Evolutionary conservation across 176 grass and related monocot genomes (phyloP).

Genomic region (Eleusine coracana): DNA sequence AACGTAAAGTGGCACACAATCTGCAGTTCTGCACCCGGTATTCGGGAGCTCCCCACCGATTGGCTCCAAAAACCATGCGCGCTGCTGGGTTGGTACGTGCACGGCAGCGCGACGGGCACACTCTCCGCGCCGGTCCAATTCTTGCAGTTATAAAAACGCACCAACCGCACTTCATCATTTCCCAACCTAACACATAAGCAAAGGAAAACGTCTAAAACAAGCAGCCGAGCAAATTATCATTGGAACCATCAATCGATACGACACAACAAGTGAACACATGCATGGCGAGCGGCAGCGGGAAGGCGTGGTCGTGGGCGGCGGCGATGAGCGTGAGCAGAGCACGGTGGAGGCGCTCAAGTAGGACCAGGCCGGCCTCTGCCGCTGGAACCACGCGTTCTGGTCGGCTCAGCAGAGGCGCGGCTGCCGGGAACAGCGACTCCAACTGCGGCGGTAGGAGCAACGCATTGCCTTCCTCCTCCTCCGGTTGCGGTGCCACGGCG

Average conservation of each 20-base stretch:
- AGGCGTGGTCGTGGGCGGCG: constrained; percentile 43
- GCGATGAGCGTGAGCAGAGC: constrained; percentile 44
- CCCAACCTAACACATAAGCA: no score
- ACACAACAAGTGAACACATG: neutral
- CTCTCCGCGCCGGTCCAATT: neutral
- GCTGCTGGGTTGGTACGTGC: neutral
- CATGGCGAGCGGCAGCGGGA: constrained; percentile 1
- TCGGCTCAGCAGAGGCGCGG: constrained; percentile 35
- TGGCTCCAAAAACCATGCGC: constrained; percentile 38
- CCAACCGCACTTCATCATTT: no score
- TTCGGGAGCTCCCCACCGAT: constrained; percentile 39
- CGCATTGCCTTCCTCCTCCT: neutral
- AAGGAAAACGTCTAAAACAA: no score
- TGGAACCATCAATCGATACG: no score
- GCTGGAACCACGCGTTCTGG: constrained; percentile 59
- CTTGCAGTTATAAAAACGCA: no score
- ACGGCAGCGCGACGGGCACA: constrained; percentile 34
- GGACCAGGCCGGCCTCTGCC: constrained; percentile 55
- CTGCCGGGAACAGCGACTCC: neutral
- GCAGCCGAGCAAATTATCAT: no score
- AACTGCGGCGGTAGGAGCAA: neutral
- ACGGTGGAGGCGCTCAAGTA: constrained; percentile 54
- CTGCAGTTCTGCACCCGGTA: constrained; percentile 35
- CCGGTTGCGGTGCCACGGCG: neutral
- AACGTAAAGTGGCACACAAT: neutral